A percentile compares a stretch with the other conserved stretches of the same genome.
Evolutionary conservation across 441 rosid species (phyloP).

Genomic region (Populus hybrid): DNA sequence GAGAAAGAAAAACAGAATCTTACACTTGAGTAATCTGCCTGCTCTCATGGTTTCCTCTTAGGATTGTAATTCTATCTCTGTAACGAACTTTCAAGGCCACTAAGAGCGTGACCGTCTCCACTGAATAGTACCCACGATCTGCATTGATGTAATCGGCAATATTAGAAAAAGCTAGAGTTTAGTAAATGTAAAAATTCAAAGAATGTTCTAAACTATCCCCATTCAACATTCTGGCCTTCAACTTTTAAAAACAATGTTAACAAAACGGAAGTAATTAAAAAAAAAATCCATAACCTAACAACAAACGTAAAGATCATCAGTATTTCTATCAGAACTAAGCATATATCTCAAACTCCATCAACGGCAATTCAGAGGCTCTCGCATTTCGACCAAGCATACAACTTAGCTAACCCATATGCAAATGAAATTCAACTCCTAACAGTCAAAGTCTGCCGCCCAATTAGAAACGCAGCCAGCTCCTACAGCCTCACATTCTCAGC

Average conservation of each 20-base stretch:
- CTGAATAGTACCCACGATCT: constrained; percentile 99
- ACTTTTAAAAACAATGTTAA: neutral
- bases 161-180: constrained; percentile 13
- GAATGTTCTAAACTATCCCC: no score
- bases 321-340: neutral
- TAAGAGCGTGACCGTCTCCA: constrained; percentile 90
- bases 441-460: neutral
- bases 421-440: neutral
- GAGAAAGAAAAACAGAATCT: constrained; percentile 22
- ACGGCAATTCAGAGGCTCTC: neutral
- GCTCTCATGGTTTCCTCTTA: constrained; percentile 97
- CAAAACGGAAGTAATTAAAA: neutral
- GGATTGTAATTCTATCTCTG: constrained; percentile 91
- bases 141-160: constrained; percentile 21
- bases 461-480: neutral
- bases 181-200: no score
- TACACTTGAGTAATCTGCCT: constrained; percentile 99
- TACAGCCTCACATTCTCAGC: neutral
- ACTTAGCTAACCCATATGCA: neutral
- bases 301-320: no score
- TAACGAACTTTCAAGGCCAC: constrained; percentile 97
- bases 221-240: no score
- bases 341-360: neutral
- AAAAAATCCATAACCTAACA: neutral
- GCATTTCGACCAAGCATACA: constrained; percentile 2